phyloP scores from a whole-genome alignment of 2,329 filamentous ascomycete genomes.

The Aspergillus eucalypticola region DNA sequence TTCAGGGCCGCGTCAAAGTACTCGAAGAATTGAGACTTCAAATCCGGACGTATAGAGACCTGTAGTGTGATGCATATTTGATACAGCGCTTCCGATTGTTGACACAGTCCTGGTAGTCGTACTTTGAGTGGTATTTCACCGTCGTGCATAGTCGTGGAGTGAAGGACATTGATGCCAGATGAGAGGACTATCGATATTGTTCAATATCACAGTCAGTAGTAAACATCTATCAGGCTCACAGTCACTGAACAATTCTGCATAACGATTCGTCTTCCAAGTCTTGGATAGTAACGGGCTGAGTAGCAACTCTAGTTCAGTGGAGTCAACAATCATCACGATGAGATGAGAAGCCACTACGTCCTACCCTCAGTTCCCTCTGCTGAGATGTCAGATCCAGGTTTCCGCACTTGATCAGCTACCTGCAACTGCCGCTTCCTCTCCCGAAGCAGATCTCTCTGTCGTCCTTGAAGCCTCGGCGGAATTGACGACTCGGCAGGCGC shows the following conservation, averaged over 20 bases:
- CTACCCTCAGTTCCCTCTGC: not conserved
- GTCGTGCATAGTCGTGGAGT: constrained; percentile 28
- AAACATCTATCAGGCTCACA: constrained; percentile 18
- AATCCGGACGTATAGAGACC: constrained; percentile 20
- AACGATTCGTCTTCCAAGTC: not conserved
- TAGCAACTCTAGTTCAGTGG: not conserved
- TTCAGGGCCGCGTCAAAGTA: constrained; percentile 30
- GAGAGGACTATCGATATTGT: constrained; percentile 23
- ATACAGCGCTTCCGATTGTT: constrained; percentile 31
- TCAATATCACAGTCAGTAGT: not conserved
- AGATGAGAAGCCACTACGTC: not conserved
- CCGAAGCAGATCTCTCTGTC: constrained; percentile 27
- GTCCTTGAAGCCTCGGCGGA: constrained; percentile 26
- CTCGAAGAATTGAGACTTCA: constrained; percentile 26
- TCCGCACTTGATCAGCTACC: not conserved
- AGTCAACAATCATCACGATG: not conserved
- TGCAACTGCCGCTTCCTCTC: constrained; percentile 14
- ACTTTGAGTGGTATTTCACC: constrained; percentile 18
- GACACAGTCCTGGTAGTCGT: constrained; percentile 24
- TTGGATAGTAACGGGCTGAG: not conserved
- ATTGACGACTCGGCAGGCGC: constrained; percentile 28
- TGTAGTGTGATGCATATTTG: constrained; percentile 32
- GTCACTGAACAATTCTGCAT: constrained; percentile 25
- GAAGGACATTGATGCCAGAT: constrained; percentile 29
- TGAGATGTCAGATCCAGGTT: not conserved